These are phyloP conservation scores for Ceratorhiza oryzae-sativae DNA, from an alignment of 1,284 basidiomycete species.

Conservation along the genomic window DNA sequence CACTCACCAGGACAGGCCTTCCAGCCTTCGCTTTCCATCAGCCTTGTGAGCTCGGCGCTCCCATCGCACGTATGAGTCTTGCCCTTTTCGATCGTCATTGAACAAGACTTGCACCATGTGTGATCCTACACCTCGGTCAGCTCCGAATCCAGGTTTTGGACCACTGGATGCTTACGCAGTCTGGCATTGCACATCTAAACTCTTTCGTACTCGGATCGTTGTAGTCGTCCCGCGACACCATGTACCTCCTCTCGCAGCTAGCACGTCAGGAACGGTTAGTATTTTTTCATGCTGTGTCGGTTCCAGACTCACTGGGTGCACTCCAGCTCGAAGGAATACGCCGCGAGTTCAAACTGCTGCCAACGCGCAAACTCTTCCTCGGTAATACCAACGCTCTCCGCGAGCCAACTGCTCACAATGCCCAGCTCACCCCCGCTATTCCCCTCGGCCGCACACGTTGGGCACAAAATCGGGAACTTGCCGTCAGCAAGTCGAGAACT, in stretches of 20 bases:
- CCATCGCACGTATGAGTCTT: conserved; percentile 41
- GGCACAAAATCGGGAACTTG: conserved; percentile 68
- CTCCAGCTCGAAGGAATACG: conserved; percentile 61
- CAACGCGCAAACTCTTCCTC: conserved; percentile 58
- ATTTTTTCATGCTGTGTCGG: background rate
- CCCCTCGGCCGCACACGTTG: conserved; percentile 53
- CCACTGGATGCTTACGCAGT: conserved; percentile 9
- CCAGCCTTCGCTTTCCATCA: conserved; percentile 40
- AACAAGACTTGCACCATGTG: conserved; percentile 42
- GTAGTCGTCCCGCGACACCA: conserved; percentile 35
- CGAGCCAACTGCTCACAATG: conserved; percentile 29
- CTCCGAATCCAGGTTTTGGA: background rate
- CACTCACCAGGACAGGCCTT: conserved; percentile 38
- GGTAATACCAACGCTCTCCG: conserved; percentile 58
- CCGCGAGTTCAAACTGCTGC: conserved; percentile 62
- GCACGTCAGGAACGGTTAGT: background rate
- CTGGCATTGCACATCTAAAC: conserved; percentile 41
- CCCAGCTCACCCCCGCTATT: conserved; percentile 54
- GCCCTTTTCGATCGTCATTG: conserved; percentile 37
- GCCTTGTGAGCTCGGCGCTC: conserved; percentile 37
- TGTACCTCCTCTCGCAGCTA: conserved; percentile 26
- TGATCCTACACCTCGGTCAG: conserved; percentile 1
- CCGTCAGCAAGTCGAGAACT: conserved; percentile 59
- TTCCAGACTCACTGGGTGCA: conserved; percentile 57
- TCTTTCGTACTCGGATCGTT: conserved; percentile 30